Conservation (phyloP, 1,284 basidiomycete genomes). For the Ganoderma resinaceum region DNA sequence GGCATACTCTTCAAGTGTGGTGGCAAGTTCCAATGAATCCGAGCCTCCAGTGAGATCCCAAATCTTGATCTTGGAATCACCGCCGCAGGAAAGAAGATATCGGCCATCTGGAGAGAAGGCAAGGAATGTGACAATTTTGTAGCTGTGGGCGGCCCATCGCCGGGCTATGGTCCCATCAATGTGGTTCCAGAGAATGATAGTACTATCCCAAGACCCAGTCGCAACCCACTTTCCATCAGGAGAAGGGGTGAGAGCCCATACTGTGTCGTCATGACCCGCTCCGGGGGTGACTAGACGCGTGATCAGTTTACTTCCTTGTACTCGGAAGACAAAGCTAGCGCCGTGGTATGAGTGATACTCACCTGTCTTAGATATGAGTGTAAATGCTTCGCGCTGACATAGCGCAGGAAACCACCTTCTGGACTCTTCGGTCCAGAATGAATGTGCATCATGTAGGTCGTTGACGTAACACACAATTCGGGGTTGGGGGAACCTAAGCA, state of each 20-base stretch:
- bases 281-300: neutral
- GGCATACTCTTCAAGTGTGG: conserved; percentile 23
- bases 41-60: conserved; percentile 26
- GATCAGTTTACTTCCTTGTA: neutral
- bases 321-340: too few species aligned
- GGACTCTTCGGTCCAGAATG: neutral
- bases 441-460: neutral
- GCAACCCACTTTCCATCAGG: conserved; percentile 27
- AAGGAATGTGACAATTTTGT: conserved; percentile 19
- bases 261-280: conserved; percentile 9
- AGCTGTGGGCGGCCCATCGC: conserved; percentile 14
- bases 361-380: neutral
- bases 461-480: neutral
- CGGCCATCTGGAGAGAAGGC: conserved; percentile 35
- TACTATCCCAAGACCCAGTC: conserved; percentile 28
- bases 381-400: neutral
- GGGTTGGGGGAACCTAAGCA: neutral
- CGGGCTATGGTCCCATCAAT: neutral
- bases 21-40: neutral
- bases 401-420: neutral
- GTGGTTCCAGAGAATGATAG: conserved; percentile 24
- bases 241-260: conserved; percentile 24
- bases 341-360: neutral
- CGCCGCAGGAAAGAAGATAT: conserved; percentile 31
- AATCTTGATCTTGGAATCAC: conserved; percentile 21